phyloP scores from a whole-genome alignment of 2,329 filamentous ascomycete species.

The Amphichorda felina region DNA sequence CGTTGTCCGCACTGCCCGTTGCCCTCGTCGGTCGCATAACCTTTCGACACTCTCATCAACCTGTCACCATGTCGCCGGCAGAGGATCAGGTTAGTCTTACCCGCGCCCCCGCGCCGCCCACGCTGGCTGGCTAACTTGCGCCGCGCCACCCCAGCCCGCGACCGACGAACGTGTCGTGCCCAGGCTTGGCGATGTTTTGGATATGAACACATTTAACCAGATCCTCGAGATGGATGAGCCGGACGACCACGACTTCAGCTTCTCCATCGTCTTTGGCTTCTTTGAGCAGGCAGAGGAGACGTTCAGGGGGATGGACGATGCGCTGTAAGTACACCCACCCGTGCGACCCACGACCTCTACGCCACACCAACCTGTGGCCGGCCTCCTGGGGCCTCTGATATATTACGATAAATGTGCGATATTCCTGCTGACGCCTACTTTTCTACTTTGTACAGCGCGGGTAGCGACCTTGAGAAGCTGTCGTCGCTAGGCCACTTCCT shows the following conservation, averaged over 20 bases:
- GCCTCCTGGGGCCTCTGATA: background rate
- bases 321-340: constrained; percentile 52
- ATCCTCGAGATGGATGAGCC: constrained; percentile 98
- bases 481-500: constrained; percentile 88
- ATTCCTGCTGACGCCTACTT: background rate
- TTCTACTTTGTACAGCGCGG: constrained; percentile 40
- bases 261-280: constrained; percentile 80
- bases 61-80: constrained; percentile 1
- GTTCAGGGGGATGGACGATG: constrained; percentile 71
- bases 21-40: background rate
- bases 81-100: constrained; percentile 1
- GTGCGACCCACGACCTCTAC: background rate
- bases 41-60: background rate
- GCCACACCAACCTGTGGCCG: background rate
- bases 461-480: constrained; percentile 59
- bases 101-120: background rate
- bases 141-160: background rate
- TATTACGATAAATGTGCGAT: background rate
- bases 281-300: constrained; percentile 84
- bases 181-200: constrained; percentile 39
- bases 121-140: background rate
- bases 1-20: background rate
- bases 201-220: constrained; percentile 74
- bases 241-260: constrained; percentile 76
- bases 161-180: background rate